Evolutionary conservation across 768 basidiomycete genomes (phyloP).

Genomic region (Tricholoma matsutake): DNA sequence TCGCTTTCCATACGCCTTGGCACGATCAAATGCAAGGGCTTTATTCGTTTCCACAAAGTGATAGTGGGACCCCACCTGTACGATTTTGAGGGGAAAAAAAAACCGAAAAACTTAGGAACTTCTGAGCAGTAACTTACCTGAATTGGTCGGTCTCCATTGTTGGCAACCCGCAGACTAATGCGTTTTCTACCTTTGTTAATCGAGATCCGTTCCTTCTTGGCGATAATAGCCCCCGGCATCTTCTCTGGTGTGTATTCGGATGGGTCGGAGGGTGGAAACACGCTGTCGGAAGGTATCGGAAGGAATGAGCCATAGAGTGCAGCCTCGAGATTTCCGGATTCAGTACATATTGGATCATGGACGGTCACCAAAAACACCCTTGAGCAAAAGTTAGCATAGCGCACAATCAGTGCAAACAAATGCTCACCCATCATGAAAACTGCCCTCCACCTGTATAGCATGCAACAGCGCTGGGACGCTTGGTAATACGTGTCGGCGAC

Average conservation of each 20-base stretch:
- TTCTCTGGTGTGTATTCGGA: conserved; percentile 49
- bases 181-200: conserved; percentile 76
- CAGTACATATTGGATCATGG: conserved; percentile 89
- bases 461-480: conserved; percentile 73
- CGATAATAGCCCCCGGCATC: conserved; percentile 74
- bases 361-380: conserved; percentile 97
- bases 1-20: conserved; percentile 74
- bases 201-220: conserved; percentile 59
- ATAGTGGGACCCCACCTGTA: conserved; percentile 89
- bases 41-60: conserved; percentile 91
- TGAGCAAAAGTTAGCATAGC: conserved; percentile 8
- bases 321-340: conserved; percentile 70
- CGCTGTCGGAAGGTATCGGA: conserved; percentile 63
- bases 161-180: conserved; percentile 73
- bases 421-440: conserved; percentile 79
- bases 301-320: conserved; percentile 96
- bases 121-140: conserved; percentile 50
- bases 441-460: conserved; percentile 93
- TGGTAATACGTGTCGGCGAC: conserved; percentile 84
- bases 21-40: conserved; percentile 78
- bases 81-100: conserved; percentile 7
- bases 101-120: neutral
- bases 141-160: conserved; percentile 90
- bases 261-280: conserved; percentile 59
- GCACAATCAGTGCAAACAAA: neutral